phyloP scores from a whole-genome alignment of 345 rosid species.

The Eucalyptus marginata region DNA sequence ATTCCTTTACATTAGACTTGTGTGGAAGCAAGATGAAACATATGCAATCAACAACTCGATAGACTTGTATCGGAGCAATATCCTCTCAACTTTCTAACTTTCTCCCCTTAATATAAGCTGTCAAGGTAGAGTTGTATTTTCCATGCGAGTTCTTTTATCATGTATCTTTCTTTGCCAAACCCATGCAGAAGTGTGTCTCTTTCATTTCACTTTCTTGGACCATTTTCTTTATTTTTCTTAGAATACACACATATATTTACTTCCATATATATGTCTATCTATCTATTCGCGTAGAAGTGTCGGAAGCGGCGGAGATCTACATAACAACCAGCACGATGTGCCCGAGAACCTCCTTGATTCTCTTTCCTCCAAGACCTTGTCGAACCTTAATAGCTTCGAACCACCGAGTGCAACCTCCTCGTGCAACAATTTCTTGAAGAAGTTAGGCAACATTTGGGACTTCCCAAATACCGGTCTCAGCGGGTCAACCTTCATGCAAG shows the following conservation, averaged over 20 bases:
- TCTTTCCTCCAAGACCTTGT: constrained; percentile 42
- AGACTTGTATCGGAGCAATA: background rate
- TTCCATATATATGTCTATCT: background rate
- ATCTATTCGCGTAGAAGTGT: constrained; percentile 8
- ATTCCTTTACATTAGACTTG: background rate
- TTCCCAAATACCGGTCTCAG: constrained; percentile 8
- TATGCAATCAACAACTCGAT: background rate
- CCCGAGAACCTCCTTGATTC: constrained; percentile 41
- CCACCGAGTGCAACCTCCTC: constrained; percentile 11
- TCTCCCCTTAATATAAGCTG: background rate
- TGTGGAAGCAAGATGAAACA: background rate
- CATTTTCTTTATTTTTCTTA: background rate
- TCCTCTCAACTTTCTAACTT: background rate
- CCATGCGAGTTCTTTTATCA: background rate
- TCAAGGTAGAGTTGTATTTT: background rate
- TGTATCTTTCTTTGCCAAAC: background rate
- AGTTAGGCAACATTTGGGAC: constrained; percentile 21
- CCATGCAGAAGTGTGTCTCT: background rate
- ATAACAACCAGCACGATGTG: constrained; percentile 16
- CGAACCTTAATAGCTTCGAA: constrained; percentile 21
- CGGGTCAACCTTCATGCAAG: background rate
- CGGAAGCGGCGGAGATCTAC: constrained; percentile 28
- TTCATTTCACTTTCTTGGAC: background rate
- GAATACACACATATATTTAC: background rate
- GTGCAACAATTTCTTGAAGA: constrained; percentile 14